Conservation (phyloP, 164 flowering plant genomes). For the Sextonia rubra region DNA sequence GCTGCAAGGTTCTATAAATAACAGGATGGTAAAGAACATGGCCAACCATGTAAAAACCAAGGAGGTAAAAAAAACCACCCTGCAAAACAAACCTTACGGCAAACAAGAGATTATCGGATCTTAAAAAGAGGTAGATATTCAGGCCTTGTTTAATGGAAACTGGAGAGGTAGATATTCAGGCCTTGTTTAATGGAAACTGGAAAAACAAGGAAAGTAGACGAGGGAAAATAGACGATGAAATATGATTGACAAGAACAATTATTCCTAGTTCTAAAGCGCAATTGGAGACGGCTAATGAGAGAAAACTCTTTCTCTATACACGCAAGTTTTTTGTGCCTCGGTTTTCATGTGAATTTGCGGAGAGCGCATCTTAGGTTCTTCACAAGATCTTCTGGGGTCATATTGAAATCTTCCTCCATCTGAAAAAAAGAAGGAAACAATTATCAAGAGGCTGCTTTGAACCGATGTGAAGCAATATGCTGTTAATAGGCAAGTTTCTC, state of each 20-base stretch:
- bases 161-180: constrained; percentile 2
- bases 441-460: no score
- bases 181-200: constrained; percentile 4
- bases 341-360: constrained; percentile 13
- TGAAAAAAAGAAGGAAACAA: constrained; percentile 23
- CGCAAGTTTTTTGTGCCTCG: background rate
- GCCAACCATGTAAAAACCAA: constrained; percentile 27
- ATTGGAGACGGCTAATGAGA: no score
- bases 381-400: constrained; percentile 53
- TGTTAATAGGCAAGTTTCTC: no score
- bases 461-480: no score
- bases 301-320: no score
- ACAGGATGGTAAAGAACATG: constrained; percentile 25
- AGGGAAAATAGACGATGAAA: background rate
- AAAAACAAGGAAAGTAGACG: background rate
- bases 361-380: constrained; percentile 29
- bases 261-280: no score
- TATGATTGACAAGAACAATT: background rate
- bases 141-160: constrained; percentile 16
- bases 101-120: background rate
- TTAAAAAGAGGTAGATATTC: background rate
- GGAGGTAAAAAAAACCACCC: constrained; percentile 15
- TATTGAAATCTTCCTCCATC: constrained; percentile 46
- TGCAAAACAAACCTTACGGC: constrained; percentile 13
- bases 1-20: background rate